Base-by-base conservation (phyloP, 192 early-diverging fungal genomes). In the Entrophospora sp. region DNA sequence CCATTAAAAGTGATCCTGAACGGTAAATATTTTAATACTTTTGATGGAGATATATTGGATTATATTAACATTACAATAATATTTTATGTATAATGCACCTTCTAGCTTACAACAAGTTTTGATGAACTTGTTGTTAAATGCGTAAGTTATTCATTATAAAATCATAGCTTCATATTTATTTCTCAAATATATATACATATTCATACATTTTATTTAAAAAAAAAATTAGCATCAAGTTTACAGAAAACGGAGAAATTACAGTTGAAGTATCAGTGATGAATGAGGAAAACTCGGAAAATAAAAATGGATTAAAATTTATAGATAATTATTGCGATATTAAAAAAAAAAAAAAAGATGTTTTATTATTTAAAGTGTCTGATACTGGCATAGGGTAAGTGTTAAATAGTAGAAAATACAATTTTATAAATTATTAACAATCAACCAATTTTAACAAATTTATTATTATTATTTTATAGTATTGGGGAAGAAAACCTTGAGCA, bases 311-410 rank as follows among this genome's bases (percentile, higher is more conserved):
- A n/a, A n/a, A n/a, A n/a, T n/a, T n/a, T n/a, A n/a, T n/a, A n/a
- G n/a, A n/a, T n/a, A n/a, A n/a, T n/a, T n/a, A n/a, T n/a, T n/a
- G n/a, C n/a, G n/a, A n/a, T n/a, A n/a, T n/a, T n/a, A 12, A 63
- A 5, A 32, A 31, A 10, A 37, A 40, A 16, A 61, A 51, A 37
- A 52, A 71, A 7, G 55, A 71, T 28, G 67, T 66, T 20, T 71
- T 90, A 18, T 68, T 79, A 42, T 71, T 91, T 18, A 75, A 78
- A 20, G 76, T 91, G 34, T 62, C 65, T 18, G 90, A 91, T 63
- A 88, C 87, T 1, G 90, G 90, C 3, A 91, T 91, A 49, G 88
- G 63, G 63, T 64, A 51, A 51, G 34, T 24, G 4, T 25, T 30
- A 30, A 16, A 9, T 30, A 27, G 14, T 51, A 32, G 13, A 12